A percentile compares a stretch with the other conserved stretches of the same genome.
Evolutionary conservation across 768 basidiomycete species (phyloP).

Genomic region (Tulasnella sp.): DNA sequence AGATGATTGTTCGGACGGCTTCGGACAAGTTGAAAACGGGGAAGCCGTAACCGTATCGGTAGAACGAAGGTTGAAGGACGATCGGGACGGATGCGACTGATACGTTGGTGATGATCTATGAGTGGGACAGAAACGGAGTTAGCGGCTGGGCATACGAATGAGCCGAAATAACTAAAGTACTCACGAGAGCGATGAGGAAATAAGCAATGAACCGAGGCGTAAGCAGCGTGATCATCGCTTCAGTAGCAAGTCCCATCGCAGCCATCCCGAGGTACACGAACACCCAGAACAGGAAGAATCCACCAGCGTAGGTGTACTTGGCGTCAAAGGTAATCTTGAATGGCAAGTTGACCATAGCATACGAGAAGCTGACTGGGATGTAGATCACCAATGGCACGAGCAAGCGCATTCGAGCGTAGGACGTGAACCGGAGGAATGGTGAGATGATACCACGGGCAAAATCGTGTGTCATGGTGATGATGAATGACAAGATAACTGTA

Average conservation of each 20-base stretch:
- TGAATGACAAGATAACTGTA: slow-evolving; percentile 7
- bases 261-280: slow-evolving; percentile 32
- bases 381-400: slow-evolving; percentile 33
- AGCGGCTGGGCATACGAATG: slow-evolving; percentile 24
- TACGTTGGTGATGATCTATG: slow-evolving; percentile 49
- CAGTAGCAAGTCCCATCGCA: slow-evolving; percentile 30
- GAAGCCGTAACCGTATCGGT: slow-evolving; percentile 53
- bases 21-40: slow-evolving; percentile 63
- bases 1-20: slow-evolving; percentile 54
- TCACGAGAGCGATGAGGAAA: slow-evolving; percentile 28
- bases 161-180: background rate
- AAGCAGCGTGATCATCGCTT: slow-evolving; percentile 33
- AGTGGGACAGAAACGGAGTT: background rate
- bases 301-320: slow-evolving; percentile 29
- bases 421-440: slow-evolving; percentile 33
- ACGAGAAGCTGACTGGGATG: slow-evolving; percentile 36
- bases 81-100: slow-evolving; percentile 45
- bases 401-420: slow-evolving; percentile 34
- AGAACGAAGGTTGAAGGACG: slow-evolving; percentile 34
- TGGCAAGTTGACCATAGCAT: slow-evolving; percentile 38
- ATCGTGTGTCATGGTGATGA: slow-evolving; percentile 29
- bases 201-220: slow-evolving; percentile 32
- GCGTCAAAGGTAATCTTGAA: slow-evolving; percentile 38
- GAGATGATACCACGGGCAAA: slow-evolving; percentile 30
- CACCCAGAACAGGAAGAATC: slow-evolving; percentile 35